Base-by-base conservation (phyloP, 169 alveolate genomes). In the Cryptosporidium meleagridis region DNA sequence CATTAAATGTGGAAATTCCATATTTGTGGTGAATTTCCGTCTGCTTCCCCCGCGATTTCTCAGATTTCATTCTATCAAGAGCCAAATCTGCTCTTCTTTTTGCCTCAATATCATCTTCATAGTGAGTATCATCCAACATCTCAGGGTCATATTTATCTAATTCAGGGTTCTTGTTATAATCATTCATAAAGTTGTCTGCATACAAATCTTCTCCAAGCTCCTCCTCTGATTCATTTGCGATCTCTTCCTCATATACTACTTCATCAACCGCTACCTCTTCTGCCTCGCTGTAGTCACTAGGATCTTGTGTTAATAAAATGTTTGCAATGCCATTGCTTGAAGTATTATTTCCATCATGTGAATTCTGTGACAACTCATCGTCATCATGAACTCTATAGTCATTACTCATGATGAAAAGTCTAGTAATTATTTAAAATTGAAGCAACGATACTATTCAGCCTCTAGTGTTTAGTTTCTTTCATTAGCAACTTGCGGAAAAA, bases 41-140 rank as follows among this genome's bases (percentile, higher is more conserved):
- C 69, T 89, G 80, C 2, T 95, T 86, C 4, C 93, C 85, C 58
- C 92, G 95, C 14, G 96, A 94, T 18, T 94, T 94, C 45, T 92
- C 96, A 35, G 93, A 70, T 23, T 93, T 95, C 26, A 91, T 93
- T 35, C 93, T 58, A 71, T 92, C 91, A 53, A 91, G 61, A 29
- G 94, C 94, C 31, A 94, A 61, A 80, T 95, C 94, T 72, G 93
- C 94, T 71, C 97, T 92, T 52, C 97, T 91, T 62, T 85, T 95
- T 44, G 96, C 97, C 55, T 92, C 93, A 45, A 95, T 92, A 84
- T 95, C 96, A 71, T 94, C 95, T 41, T 91, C 95, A 86, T 95
- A 95, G 62, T 93, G 85, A 29, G 92, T 93, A 35, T 95, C 97
- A 68, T 95, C 97, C 52, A 95, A 70, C 84, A 95, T 89, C 62